Conservation (phyloP, 768 basidiomycete genomes). For the Xerocomus brunneocitrinus region DNA sequence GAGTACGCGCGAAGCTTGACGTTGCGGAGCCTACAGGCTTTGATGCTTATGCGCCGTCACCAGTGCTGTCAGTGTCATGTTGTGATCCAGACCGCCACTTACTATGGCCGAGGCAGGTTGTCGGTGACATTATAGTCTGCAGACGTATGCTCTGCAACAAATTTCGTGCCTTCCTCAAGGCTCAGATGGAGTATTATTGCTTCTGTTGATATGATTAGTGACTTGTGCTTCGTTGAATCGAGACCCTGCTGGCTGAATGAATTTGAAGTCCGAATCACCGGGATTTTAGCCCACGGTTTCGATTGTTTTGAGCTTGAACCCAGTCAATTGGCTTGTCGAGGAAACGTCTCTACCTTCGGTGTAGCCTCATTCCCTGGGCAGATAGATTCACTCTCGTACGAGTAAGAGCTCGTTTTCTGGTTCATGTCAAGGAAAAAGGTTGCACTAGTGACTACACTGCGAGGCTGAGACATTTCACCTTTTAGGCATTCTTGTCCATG, state of each 20-base stretch:
- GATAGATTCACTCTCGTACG: conserved; percentile 13
- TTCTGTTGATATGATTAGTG: no score
- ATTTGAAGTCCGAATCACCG: background rate
- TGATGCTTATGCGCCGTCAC: no score
- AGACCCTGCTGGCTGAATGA: background rate
- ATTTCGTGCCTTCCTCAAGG: no score
- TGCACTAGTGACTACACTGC: background rate
- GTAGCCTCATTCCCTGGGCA: conserved; percentile 35
- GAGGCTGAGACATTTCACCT: conserved; percentile 10
- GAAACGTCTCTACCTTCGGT: conserved; percentile 10
- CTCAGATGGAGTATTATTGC: no score
- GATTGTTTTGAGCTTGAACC: conserved; percentile 7
- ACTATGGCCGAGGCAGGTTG: no score
- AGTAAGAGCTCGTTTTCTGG: background rate
- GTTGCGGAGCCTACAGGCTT: no score
- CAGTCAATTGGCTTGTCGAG: conserved; percentile 30
- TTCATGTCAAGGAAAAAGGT: background rate
- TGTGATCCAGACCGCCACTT: no score
- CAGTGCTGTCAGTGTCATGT: no score
- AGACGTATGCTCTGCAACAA: no score
- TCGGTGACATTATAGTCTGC: no score
- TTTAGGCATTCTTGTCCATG: background rate
- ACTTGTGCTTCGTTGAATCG: background rate
- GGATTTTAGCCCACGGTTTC: background rate
- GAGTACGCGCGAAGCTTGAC: no score